Percentiles rank a stretch among this genome's conserved stretches.
phyloP scores from a whole-genome alignment of 1,139 yeast genomes.

The Lodderomyces metapsilosis region DNA sequence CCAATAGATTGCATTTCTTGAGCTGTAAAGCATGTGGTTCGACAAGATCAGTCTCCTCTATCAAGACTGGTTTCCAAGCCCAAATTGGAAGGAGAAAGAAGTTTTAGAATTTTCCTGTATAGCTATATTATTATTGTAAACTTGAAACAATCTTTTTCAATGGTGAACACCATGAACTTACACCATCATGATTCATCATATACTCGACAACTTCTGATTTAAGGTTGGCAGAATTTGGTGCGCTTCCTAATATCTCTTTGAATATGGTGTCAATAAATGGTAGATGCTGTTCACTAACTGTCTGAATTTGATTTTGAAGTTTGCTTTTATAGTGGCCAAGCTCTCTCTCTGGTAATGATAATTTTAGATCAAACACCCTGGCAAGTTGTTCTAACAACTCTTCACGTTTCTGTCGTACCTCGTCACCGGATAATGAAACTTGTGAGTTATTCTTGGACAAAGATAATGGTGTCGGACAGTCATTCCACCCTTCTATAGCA shows the following conservation, averaged over 20 bases:
- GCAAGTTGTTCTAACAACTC: constrained; percentile 13
- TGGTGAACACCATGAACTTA: constrained; percentile 57
- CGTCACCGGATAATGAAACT: constrained; percentile 4
- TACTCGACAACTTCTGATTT: constrained; percentile 31
- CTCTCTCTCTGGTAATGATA: constrained; percentile 33
- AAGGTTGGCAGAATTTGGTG: constrained; percentile 7
- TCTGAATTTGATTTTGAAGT: constrained; percentile 19
- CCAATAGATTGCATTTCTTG: constrained; percentile 94
- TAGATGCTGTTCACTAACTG: constrained; percentile 17
- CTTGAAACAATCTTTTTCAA: constrained; percentile 42
- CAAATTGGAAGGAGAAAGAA: constrained; percentile 79
- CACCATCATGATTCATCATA: constrained; percentile 52
- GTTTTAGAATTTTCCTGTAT: constrained; percentile 17
- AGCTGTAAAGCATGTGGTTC: constrained; percentile 99
- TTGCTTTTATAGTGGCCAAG: constrained; percentile 35
- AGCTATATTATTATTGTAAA: constrained; percentile 4
- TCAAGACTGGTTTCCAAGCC: constrained; percentile 99
- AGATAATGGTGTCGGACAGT: constrained; percentile 29
- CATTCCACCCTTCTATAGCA: constrained; percentile 48
- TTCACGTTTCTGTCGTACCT: constrained; percentile 9
- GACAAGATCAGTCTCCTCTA: constrained; percentile 93
- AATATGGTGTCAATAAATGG: constrained; percentile 19
- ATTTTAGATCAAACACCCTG: constrained; percentile 17
- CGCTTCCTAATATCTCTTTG: constrained; percentile 9
- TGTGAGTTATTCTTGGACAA: constrained; percentile 5